phyloP scores from a whole-genome alignment of 2,329 filamentous ascomycete species.

The Botrytis fragariae region DNA sequence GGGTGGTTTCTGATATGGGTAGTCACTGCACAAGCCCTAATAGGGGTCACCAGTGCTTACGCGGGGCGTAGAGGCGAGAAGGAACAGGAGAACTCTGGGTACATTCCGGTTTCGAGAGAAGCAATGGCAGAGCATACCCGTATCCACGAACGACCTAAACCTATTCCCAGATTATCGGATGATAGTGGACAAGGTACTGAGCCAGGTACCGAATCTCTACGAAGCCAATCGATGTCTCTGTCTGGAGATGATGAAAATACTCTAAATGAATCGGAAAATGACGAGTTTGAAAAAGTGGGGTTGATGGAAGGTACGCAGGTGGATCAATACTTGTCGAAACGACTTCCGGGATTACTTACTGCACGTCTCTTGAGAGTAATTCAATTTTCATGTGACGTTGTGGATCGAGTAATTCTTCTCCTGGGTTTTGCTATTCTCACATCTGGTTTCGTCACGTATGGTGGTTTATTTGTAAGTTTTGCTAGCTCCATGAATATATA shows the following conservation, averaged over 20 bases:
- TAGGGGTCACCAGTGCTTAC: slow-evolving; percentile 43
- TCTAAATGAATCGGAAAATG: slow-evolving; percentile 47
- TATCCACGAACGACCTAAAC: slow-evolving; percentile 41
- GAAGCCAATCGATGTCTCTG: slow-evolving; percentile 60
- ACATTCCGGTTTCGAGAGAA: slow-evolving; percentile 60
- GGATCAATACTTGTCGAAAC: slow-evolving; percentile 51
- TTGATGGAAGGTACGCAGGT: slow-evolving; percentile 45
- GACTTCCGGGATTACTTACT: slow-evolving; percentile 55
- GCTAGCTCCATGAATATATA: not conserved
- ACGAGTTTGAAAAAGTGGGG: slow-evolving; percentile 42
- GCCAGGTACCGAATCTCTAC: slow-evolving; percentile 62
- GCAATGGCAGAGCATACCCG: slow-evolving; percentile 53
- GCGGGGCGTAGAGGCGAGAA: slow-evolving; percentile 33
- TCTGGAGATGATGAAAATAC: slow-evolving; percentile 43
- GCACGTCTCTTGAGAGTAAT: slow-evolving; percentile 57
- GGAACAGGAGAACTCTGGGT: slow-evolving; percentile 51
- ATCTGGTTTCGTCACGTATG: slow-evolving; percentile 73
- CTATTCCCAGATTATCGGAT: slow-evolving; percentile 56
- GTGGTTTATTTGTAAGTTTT: slow-evolving; percentile 75
- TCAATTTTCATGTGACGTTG: slow-evolving; percentile 58
- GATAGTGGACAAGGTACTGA: slow-evolving; percentile 75
- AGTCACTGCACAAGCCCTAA: slow-evolving; percentile 64
- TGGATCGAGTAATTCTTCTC: slow-evolving; percentile 75
- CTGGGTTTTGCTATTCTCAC: slow-evolving; percentile 72
- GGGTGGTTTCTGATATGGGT: slow-evolving; percentile 82